Base-by-base conservation (phyloP, 2,329 filamentous ascomycete species). In the Alternaria longipes region DNA sequence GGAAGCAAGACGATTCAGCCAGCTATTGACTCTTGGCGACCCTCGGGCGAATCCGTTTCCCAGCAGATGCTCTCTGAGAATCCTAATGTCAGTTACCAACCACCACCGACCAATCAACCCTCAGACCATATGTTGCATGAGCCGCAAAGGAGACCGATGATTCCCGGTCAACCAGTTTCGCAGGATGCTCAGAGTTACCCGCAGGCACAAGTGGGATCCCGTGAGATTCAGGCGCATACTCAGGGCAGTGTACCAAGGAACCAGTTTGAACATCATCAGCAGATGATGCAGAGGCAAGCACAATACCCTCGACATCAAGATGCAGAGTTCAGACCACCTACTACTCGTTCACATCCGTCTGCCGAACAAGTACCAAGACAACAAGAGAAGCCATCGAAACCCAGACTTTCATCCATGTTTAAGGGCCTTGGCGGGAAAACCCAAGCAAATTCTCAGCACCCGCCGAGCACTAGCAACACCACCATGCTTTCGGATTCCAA, bases 391-490 rank as follows among this genome's bases (percentile, higher is more conserved):
- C 28, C 69, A 8, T 63, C 66, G 0, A 73, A 68, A 24, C 71
- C 72, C 20, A 74, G 69, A 30, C 42, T 77, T n/a, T 65, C 71
- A 16, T 74, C 71, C n/a, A 69, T 87, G n/a, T 83, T 87, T 63
- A 86, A 84, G 63, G 65, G 57, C 16, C 56, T 77, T 24, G 74
- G 65, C 41, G 68, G 71, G 46, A 74, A 73, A 52, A 58, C 62
- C 18, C 67, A 69, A 34, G 45, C 62, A 24, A 66, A 60, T 36
- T 47, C 53, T 6, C 64, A 68, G 49, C 56, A 64, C 32, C 22
- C 38, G 6, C 22, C 63, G 3, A 63, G 40, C 30, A 28, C 53
- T n/a, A 49, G 53, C 12, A 65, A 42, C 47, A 47, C 38, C 16
- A 20, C 45, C 8, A 32, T 44, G 12, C 46, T 40, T 30, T 56